Base-by-base conservation (phyloP, 2,329 filamentous ascomycete genomes). In the Colletotrichum lentis region DNA sequence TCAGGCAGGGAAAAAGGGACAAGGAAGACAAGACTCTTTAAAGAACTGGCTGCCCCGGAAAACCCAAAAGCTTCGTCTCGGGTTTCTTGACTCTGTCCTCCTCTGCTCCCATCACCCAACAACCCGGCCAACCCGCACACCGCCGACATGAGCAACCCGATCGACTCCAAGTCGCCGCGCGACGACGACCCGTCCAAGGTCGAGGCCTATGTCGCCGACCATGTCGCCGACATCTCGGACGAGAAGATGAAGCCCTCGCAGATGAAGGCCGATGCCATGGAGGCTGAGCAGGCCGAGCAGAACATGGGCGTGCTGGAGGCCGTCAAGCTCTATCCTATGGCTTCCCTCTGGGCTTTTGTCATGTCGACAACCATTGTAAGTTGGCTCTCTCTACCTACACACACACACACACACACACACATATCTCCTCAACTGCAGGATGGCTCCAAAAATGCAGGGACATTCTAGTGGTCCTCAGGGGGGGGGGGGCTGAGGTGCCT, bases 261-360 rank as follows among this genome's bases (percentile, higher is more conserved):
- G 64, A 82, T 80, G 81, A 85, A 83, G 79, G 76, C 79, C 6
- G 84, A 80, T 72, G 86, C 86, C 70, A 84, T 87, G 72, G 83
- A 86, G 69, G 87, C 85, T 14, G 88, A 90, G 78, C 83, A 75
- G 41, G 67, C 63, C 1, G 78, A 80, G 68, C 73, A 74, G 41
- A 72, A 76, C 55, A 78, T 79, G 77, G 73, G 73, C 1, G 76
- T 79, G 50, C 14, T 77, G 8, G 72, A 79, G 69, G 76, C 78
- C 63, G 74, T 78, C 8, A 71, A 62, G 62, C 73, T 73, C 2
- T 78, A 79, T 35, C 77, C 77, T 7, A 77, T 78, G 73, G 79
- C 78, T 41, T 71, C 74, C n/a, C 70, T 77, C 46, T 80, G 78
- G 79, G 79, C 79, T 11, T 78, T 80, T 52, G 63, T 78, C 72